Evolutionary conservation across 495 filamentous ascomycete species (phyloP).

Genomic region (Evernia prunastri): DNA sequence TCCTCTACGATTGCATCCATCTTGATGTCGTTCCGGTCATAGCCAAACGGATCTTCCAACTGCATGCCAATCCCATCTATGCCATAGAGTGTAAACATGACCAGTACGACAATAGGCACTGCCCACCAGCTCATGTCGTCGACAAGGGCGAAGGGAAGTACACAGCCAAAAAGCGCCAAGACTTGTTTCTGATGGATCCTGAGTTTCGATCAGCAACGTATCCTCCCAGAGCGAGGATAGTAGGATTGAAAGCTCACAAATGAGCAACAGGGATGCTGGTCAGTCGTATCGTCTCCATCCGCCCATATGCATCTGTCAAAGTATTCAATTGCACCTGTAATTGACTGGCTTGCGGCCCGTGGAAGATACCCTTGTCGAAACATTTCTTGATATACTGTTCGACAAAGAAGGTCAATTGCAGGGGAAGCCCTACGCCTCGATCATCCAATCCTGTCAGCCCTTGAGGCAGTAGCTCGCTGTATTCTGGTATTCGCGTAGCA

Average conservation of each 20-base stretch:
- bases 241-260: constrained; percentile 40
- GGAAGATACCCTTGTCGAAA: constrained; percentile 52
- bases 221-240: neutral
- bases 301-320: constrained; percentile 58
- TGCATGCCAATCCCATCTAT: constrained; percentile 69
- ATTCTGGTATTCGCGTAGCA: constrained; percentile 50
- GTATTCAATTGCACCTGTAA: constrained; percentile 58
- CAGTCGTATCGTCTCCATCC: constrained; percentile 67
- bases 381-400: constrained; percentile 62
- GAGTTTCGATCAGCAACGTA: neutral
- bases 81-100: constrained; percentile 68
- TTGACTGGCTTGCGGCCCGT: constrained; percentile 54
- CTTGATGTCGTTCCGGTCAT: constrained; percentile 71
- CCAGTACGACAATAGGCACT: constrained; percentile 57
- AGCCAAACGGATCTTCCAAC: constrained; percentile 71
- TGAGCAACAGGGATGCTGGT: constrained; percentile 72
- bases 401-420: constrained; percentile 61
- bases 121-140: constrained; percentile 70
- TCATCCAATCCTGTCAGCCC: constrained; percentile 56
- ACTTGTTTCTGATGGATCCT: constrained; percentile 74
- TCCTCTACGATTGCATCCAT: constrained; percentile 71
- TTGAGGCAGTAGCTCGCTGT: constrained; percentile 52
- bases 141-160: constrained; percentile 70
- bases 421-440: constrained; percentile 56
- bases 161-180: constrained; percentile 60